phyloP scores from a whole-genome alignment of 2,329 filamentous ascomycete species.

The Coniochaeta prunicola region DNA sequence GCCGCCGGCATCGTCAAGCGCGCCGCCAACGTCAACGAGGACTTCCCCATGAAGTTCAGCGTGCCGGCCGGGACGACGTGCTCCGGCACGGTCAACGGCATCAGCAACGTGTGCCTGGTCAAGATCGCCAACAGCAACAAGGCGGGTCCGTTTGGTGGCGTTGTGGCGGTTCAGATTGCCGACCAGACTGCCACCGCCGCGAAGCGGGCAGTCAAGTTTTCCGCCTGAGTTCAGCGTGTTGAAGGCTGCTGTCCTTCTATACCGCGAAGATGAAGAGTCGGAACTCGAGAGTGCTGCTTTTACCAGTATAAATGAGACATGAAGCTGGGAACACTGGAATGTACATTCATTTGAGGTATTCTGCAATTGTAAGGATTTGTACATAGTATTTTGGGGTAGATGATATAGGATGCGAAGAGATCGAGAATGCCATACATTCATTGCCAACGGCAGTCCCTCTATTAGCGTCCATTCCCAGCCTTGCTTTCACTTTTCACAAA shows the following conservation, averaged over 20 bases:
- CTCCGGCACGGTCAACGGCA: constrained; percentile 23
- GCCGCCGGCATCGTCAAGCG: constrained; percentile 11
- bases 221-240: neutral
- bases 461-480: neutral
- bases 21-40: constrained; percentile 17
- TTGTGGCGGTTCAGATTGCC: constrained; percentile 31
- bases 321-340: neutral
- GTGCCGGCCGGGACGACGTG: constrained; percentile 27
- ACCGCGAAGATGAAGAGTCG: neutral
- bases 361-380: neutral
- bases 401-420: neutral
- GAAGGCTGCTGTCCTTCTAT: neutral
- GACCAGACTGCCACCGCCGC: constrained; percentile 4
- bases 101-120: constrained; percentile 30
- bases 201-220: constrained; percentile 2
- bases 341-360: neutral
- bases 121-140: constrained; percentile 33
- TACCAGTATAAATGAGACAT: neutral
- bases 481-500: neutral
- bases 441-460: neutral
- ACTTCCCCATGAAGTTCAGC: constrained; percentile 11
- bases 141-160: constrained; percentile 33
- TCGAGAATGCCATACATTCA: neutral
- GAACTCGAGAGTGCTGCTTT: neutral
- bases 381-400: neutral